A percentile compares a stretch with the other conserved stretches of the same genome.
These are phyloP conservation scores for Candida pseudoviswanathii DNA, from an alignment of 1,139 yeast genomes.

Conservation along the genomic window DNA sequence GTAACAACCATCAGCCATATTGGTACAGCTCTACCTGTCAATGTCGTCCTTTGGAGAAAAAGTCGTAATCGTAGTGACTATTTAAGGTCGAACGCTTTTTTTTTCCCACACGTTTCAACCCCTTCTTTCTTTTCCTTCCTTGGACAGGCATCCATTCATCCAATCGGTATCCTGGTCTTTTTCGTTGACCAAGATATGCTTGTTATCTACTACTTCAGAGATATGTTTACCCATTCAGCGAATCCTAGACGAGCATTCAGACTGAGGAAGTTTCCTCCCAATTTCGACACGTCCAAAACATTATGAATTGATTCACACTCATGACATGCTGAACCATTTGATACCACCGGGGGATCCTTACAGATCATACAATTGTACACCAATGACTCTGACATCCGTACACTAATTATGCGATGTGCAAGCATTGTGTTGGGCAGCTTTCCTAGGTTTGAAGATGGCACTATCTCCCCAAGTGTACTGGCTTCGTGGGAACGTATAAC, in stretches of 20 bases:
- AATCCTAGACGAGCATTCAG: not conserved
- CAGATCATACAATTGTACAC: constrained; percentile 1
- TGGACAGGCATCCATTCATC: constrained; percentile 10
- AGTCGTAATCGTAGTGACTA: not conserved
- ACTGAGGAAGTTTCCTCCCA: not conserved
- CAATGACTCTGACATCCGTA: not conserved
- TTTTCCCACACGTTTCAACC: not conserved
- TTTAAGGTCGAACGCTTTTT: not conserved
- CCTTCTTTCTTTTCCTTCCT: not conserved
- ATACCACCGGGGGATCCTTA: not conserved
- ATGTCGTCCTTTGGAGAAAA: no score
- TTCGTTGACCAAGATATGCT: not conserved
- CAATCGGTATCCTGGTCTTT: constrained; percentile 9
- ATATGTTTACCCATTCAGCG: constrained; percentile 2
- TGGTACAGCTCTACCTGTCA: no score
- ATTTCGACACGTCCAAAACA: constrained; percentile 8
- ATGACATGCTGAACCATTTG: constrained; percentile 1
- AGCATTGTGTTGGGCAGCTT: constrained; percentile 1
- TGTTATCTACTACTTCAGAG: not conserved
- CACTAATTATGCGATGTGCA: not conserved
- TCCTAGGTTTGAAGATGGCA: not conserved
- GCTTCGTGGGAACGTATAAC: constrained; percentile 1
- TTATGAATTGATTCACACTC: constrained; percentile 3
- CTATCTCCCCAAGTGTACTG: not conserved
- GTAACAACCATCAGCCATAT: no score